These are phyloP conservation scores for Aurantiochytrium sp. DNA, from an alignment of 108 stramenopile genomes.

Conservation along the genomic window DNA sequence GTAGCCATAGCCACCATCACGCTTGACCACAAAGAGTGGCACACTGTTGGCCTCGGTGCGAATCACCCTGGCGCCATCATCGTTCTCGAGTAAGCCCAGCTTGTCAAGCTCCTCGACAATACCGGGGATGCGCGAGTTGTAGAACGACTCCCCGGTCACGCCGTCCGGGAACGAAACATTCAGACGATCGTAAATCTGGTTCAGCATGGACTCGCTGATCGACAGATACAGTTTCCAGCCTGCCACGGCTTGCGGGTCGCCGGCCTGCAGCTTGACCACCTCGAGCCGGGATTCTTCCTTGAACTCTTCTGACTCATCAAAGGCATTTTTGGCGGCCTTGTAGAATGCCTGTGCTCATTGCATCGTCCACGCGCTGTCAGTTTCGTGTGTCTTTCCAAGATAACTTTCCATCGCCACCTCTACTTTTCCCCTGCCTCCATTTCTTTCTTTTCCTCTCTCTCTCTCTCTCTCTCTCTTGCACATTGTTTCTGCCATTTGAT, in stretches of 20 bases:
- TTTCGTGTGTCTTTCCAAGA: no score
- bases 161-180: conserved; percentile 77
- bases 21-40: conserved; percentile 94
- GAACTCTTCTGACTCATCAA: conserved; percentile 78
- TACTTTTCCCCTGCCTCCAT: background rate
- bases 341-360: conserved; percentile 62
- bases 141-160: conserved; percentile 87
- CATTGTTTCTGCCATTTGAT: background rate
- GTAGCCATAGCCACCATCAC: conserved; percentile 97
- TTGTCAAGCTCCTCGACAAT: conserved; percentile 78
- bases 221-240: conserved; percentile 93
- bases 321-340: conserved; percentile 81
- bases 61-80: conserved; percentile 87
- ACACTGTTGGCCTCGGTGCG: conserved; percentile 67
- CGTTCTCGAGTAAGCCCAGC: conserved; percentile 55
- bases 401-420: background rate
- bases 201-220: conserved; percentile 81
- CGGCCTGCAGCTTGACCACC: conserved; percentile 91
- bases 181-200: conserved; percentile 92
- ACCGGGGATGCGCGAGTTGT: conserved; percentile 91
- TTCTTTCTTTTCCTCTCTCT: background rate
- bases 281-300: conserved; percentile 81
- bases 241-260: conserved; percentile 70
- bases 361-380: background rate
- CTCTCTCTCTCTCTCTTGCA: background rate